phyloP scores from a whole-genome alignment of 2,329 filamentous ascomycete genomes.

The Dryadomyces quercus-mongolicae region DNA sequence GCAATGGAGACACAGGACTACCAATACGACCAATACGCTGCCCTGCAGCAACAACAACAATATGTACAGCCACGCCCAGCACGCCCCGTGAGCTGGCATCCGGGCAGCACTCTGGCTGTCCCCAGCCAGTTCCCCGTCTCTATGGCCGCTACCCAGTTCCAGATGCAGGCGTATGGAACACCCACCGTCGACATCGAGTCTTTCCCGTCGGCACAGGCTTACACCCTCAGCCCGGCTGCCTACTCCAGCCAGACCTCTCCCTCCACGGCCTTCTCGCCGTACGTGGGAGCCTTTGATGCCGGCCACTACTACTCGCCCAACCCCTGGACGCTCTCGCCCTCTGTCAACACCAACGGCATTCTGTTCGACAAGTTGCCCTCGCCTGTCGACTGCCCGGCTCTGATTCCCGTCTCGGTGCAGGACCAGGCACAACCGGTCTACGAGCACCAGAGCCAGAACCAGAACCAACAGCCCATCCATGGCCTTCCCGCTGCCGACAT shows the following conservation, averaged over 20 bases:
- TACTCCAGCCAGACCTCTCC: constrained; percentile 50
- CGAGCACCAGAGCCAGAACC: not conserved
- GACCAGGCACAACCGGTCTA: not conserved
- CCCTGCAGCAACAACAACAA: constrained; percentile 8
- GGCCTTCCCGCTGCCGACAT: not conserved
- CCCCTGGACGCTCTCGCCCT: constrained; percentile 21
- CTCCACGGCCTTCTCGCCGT: constrained; percentile 40
- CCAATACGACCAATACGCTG: constrained; percentile 13
- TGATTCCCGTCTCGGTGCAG: constrained; percentile 3
- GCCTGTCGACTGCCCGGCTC: constrained; percentile 10
- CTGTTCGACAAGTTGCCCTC: constrained; percentile 12
- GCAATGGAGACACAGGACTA: not conserved
- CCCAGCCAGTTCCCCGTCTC: constrained; percentile 11
- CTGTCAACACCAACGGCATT: constrained; percentile 6
- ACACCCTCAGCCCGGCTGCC: constrained; percentile 38
- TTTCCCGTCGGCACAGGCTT: constrained; percentile 27
- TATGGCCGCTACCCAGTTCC: not conserved
- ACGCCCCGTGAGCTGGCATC: constrained; percentile 67
- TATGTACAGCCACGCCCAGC: constrained; percentile 15
- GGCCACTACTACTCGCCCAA: constrained; percentile 26
- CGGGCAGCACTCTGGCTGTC: constrained; percentile 37
- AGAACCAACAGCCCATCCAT: not conserved
- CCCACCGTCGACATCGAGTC: constrained; percentile 18
- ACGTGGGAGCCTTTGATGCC: constrained; percentile 21
- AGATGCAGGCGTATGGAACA: constrained; percentile 1